Base-by-base conservation (phyloP, 108 stramenopile species). In the Schizochytrium sp. region DNA sequence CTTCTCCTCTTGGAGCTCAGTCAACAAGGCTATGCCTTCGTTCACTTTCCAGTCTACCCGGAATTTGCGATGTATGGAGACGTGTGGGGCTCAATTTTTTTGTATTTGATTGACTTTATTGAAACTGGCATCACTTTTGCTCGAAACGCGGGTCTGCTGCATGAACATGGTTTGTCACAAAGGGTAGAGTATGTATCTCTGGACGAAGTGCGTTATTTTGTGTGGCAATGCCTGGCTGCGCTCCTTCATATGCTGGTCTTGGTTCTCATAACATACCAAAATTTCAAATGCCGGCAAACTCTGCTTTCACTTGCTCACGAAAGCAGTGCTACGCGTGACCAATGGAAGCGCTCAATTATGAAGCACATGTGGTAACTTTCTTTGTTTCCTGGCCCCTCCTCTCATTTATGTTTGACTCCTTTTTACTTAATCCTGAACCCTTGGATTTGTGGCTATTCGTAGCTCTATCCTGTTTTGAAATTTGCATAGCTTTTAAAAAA, bases 261-360 rank as follows among this genome's bases (percentile, higher is more conserved):
- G 7, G 12, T 64, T 4, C 42, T 64, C 41, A n/a, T 64, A 42
- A 38, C 42, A 4, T 42, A 64, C 61, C 38, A 64, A 38, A 42
- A 38, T 10, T 64, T 64, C 12, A 38, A 42, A 42, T 42, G 41
- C 4, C 61, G 61, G 61, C 61, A 64, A 42, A 64, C 61, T 4
- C 61, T 64, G 41, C 38, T 64, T 38, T 42, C 38, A 42, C 61
- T 10, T 4, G 41, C 61, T 42, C 38, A 64, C 41, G 61, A 64
- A 42, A 64, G 61, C 61, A 64, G 61, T 42, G 61, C 61, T 5
- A 64, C 61, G 12, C 61, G 61, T 7, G 61, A 38, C 61, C 38
- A 64, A 42, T 64, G 61, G 61, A 64, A 64, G 61, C 38, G 42
- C 41, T 38, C 61, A 38, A 64, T 64, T 42, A 64, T 64, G 61